These are phyloP conservation scores for Leishmania tarentolae DNA, from an alignment of 208 protist species.

Conservation along the genomic window DNA sequence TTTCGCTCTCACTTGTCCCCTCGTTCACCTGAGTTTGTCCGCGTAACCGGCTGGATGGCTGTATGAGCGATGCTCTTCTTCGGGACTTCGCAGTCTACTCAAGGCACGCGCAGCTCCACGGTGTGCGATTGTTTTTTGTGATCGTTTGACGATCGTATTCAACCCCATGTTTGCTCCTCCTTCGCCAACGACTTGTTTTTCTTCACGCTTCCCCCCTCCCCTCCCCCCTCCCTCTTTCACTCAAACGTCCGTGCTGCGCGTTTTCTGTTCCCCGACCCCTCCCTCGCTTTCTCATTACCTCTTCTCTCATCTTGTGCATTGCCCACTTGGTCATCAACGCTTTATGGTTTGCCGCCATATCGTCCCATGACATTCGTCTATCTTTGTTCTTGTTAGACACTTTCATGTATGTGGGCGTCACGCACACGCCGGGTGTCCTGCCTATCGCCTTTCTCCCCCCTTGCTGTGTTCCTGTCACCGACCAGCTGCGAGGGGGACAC, in stretches of 20 bases:
- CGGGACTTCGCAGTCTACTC: background rate
- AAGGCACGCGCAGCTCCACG: background rate
- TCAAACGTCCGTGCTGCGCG: background rate
- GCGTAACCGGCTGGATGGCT: background rate
- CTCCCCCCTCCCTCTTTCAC: background rate
- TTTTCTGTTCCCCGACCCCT: too few relatives aligned
- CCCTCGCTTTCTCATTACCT: background rate
- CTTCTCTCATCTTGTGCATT: background rate
- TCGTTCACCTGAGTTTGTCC: background rate
- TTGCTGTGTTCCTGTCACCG: background rate
- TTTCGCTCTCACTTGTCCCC: background rate
- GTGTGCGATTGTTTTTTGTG: background rate
- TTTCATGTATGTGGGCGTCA: background rate
- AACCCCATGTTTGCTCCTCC: background rate
- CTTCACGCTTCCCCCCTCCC: background rate
- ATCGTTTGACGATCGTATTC: background rate
- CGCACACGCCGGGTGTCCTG: background rate
- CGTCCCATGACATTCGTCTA: background rate
- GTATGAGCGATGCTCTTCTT: background rate
- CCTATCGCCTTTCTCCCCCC: background rate
- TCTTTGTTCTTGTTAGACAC: slow-evolving; percentile 3
- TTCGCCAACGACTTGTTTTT: background rate
- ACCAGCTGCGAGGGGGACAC: background rate
- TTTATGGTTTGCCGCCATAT: background rate
- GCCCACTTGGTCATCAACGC: background rate